Evolutionary conservation across 2,329 filamentous ascomycete genomes (phyloP), one percentile per base, ranked within the genome.

Genomic region (Colletotrichum sp.): DNA sequence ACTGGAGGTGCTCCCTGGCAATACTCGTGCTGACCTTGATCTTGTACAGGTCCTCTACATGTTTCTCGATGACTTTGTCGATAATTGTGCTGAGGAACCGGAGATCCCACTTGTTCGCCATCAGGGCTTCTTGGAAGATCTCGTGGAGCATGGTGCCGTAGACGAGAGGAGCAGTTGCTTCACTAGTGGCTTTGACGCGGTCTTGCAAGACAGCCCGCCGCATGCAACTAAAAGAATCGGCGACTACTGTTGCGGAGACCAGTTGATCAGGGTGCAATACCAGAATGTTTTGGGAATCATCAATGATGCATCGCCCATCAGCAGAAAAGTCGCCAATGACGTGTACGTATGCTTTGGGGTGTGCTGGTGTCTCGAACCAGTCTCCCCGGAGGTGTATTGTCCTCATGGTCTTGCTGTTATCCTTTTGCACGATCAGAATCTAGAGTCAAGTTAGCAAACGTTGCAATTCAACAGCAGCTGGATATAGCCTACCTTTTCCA

Each of bases 61-160:
- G 95, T 78, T 91, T 93, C 34, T 92, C 88, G n/a, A 96, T 89
- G 39, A 95, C 91, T 52, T 85, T 89, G 69, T 94, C 90, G 73
- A 98, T 95, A 21, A 94, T 86, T 1, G 88, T 85, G 36, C 88
- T 87, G 18, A 99, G 87, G 78, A 93, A 98, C 0, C 86, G 83
- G 1, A 90, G 86, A 77, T 95, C 93, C 95, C 97, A 99, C 76
- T 90, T 86, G 82, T 99, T 98, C 5, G 91, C 91, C 82, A 95
- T 92, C 81, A 99, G 87, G 3, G 96, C 96, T 81, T 96, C 93
- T 83, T 99, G 97, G 79, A 99, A 99, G 26, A 99, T 92, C 82
- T 99, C 96, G 83, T 99, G 97, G 16, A 99, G 90, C 73, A 99
- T 93, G 49, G 95, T 97, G 64, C 97, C 97, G 82, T 99, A 99